Conservation (phyloP, 805 yeast species). For the Zygosaccharomyces bisporus region DNA sequence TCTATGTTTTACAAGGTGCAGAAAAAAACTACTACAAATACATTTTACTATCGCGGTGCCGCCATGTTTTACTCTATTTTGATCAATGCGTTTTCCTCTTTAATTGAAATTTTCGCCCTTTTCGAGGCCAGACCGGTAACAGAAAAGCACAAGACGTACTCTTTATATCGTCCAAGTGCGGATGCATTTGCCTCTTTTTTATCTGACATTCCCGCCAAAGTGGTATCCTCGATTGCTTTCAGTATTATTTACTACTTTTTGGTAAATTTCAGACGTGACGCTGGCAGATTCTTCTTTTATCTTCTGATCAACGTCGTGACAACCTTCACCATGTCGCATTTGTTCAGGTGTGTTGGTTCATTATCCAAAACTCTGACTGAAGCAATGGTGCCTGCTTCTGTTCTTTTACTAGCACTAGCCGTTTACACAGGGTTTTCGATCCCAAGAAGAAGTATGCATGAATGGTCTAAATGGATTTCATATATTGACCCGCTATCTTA, state of each 20-base stretch:
- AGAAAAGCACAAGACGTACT: constrained; percentile 55
- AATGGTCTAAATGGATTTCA: constrained; percentile 66
- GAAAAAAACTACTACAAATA: constrained; percentile 36
- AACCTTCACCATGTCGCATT: constrained; percentile 51
- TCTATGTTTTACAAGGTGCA: constrained; percentile 55
- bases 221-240: constrained; percentile 44
- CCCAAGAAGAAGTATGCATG: constrained; percentile 53
- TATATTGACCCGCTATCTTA: constrained; percentile 57
- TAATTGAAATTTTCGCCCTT: constrained; percentile 53
- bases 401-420: constrained; percentile 46
- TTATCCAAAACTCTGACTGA: constrained; percentile 44
- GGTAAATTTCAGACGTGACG: constrained; percentile 49
- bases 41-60: constrained; percentile 56
- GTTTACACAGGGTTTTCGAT: constrained; percentile 56
- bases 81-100: constrained; percentile 60
- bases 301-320: constrained; percentile 42
- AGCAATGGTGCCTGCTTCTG: constrained; percentile 59
- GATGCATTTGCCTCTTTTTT: constrained; percentile 53
- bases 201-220: constrained; percentile 50
- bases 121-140: constrained; percentile 55
- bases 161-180: constrained; percentile 57
- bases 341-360: constrained; percentile 54
- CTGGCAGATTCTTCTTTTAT: constrained; percentile 55
- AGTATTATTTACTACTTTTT: constrained; percentile 50
- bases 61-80: constrained; percentile 64